Percentiles rank a stretch among this genome's conserved stretches.
Evolutionary conservation across 179 eudicot species (phyloP).

Genomic region (Silene vulgaris): DNA sequence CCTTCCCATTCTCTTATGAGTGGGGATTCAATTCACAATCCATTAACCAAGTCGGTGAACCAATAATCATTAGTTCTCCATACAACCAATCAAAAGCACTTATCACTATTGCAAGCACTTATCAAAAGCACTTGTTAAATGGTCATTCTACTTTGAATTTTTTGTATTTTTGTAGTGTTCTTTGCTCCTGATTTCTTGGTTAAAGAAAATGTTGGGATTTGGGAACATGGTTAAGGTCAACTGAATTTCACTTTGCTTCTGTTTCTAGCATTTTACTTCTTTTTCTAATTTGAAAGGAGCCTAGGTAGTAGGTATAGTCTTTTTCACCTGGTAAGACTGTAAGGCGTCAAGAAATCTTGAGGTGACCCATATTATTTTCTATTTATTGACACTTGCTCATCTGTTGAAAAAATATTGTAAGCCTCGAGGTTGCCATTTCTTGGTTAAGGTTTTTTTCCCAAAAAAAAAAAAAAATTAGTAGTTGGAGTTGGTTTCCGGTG

Average conservation of each 20-base stretch:
- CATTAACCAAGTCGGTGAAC: neutral
- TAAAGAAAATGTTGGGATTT: neutral
- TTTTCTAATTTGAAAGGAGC: neutral
- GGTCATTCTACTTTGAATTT: too few relatives aligned
- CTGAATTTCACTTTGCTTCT: neutral
- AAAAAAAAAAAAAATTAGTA: neutral
- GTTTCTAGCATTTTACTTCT: neutral
- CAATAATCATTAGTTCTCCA: neutral
- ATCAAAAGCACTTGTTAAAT: too few relatives aligned
- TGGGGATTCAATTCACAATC: too few relatives aligned
- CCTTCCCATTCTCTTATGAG: neutral
- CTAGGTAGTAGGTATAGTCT: neutral
- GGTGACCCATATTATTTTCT: neutral
- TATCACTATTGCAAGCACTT: too few relatives aligned
- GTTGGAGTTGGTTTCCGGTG: neutral
- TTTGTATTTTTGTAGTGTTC: neutral
- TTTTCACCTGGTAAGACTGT: neutral
- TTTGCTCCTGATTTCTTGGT: slow-evolving; percentile 1
- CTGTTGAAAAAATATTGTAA: neutral
- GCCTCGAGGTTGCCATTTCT: neutral
- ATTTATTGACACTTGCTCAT: neutral
- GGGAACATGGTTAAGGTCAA: neutral
- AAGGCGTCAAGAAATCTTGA: too few relatives aligned
- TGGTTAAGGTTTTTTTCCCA: neutral
- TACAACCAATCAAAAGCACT: too few relatives aligned